Evolutionary conservation across 164 flowering plant species (phyloP).

Genomic region (Akebia trifoliata): DNA sequence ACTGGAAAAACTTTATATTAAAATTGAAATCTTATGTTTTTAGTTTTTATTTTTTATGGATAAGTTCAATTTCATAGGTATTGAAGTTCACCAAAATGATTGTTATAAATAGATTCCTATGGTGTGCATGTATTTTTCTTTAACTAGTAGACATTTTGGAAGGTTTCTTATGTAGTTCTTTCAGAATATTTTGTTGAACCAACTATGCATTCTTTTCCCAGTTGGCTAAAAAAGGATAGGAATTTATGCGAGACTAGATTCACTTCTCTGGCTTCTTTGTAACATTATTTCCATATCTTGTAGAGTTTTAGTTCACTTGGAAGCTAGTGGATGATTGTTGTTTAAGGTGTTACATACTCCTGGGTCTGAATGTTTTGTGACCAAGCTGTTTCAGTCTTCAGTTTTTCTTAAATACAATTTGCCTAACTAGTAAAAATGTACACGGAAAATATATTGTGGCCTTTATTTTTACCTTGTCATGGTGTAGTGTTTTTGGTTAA

Average conservation of each 20-base stretch:
- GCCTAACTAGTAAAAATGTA: too few species aligned
- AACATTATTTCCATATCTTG: not conserved
- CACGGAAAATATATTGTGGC: too few species aligned
- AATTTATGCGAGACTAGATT: not conserved
- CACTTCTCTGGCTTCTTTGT: not conserved
- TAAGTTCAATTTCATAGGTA: not conserved
- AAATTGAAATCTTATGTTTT: not conserved
- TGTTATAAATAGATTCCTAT: too few species aligned
- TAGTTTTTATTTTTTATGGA: not conserved
- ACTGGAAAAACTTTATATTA: not conserved
- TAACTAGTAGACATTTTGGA: not conserved
- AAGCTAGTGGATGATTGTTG: not conserved
- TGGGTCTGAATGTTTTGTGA: not conserved
- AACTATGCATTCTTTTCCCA: too few species aligned
- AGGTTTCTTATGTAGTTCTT: too few species aligned
- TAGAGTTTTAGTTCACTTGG: not conserved
- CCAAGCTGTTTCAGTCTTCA: not conserved
- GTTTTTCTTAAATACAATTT: not conserved
- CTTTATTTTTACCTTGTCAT: not conserved
- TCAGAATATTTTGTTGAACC: too few species aligned
- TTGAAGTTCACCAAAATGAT: too few species aligned
- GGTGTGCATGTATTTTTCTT: not conserved
- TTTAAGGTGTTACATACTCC: not conserved
- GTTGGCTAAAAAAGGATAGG: too few species aligned
- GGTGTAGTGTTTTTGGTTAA: not conserved